Evolutionary conservation across 1,284 basidiomycete species (phyloP), one percentile per base, ranked within the genome.

Genomic region (Irpex rosettiformis): DNA sequence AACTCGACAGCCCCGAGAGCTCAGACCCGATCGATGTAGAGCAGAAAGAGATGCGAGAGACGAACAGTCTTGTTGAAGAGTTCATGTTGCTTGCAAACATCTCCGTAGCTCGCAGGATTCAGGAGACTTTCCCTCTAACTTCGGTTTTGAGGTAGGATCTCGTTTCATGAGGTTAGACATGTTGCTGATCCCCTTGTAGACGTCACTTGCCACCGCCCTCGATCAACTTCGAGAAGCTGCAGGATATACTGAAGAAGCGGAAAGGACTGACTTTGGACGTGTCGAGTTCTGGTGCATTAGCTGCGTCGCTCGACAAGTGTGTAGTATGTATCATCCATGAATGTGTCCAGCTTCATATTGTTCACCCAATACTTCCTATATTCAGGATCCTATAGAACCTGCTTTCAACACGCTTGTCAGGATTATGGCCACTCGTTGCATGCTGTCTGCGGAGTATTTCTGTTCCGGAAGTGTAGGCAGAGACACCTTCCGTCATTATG

Each of bases 21-120:
- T 91, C 93, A 0, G 96, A 95, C 58, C 97, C 97, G 0, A 93
- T 98, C 63, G 96, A 98, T 65, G 96, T 99, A 3, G 96, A 98
- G 75, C 95, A 97, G 72, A 99, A 99, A 73, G 89, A 95, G 68
- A 73, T 93, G 69, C 77, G 84, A 33, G 96, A 99, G 76, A 99
- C 97, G 10, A 99, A 99, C 72, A 95, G 91, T 63, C 77, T 99
- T 8, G 97, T 99, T 1, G 97, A 99, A 71, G 97, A 99, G 74
- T 99, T 99, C 73, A 99, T 99, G 97, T 78, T 99, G 62, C 84
- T 99, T 58, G 97, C 97, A 27, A 99, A 99, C 69, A 92, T 97
- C 65, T 94, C 90, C 62, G 97, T 98, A 0, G 97, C 96, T 6
- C 77, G 79, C 67, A 91, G 91, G 72, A 98, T 98, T 48, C 92